These are phyloP conservation scores for Rhodosporidiobolus odoratus DNA, from an alignment of 768 basidiomycete species.

Conservation along the genomic window DNA sequence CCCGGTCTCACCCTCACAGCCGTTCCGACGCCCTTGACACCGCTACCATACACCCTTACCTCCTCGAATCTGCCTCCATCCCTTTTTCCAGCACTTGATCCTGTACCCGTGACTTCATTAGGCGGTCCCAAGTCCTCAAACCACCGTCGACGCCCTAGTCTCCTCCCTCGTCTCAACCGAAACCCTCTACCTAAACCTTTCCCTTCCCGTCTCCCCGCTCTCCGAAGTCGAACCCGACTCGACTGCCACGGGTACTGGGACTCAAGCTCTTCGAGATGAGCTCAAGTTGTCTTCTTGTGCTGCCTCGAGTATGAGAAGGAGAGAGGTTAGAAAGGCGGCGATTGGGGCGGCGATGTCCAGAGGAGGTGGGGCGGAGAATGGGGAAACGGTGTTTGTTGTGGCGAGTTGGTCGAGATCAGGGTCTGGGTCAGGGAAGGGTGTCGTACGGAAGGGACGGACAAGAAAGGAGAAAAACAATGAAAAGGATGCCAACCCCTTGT, in stretches of 20 bases:
- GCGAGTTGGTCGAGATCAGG: not conserved
- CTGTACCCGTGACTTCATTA: not conserved
- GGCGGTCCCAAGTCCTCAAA: not conserved
- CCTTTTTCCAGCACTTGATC: not conserved
- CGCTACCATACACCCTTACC: too few relatives aligned
- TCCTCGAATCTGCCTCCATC: too few relatives aligned
- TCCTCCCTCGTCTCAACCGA: constrained; percentile 2
- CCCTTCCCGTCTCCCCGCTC: not conserved
- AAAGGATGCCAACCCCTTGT: too few relatives aligned
- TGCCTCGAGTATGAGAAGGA: not conserved
- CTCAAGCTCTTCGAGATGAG: constrained; percentile 23
- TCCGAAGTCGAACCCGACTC: not conserved
- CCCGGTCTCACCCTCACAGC: constrained; percentile 10
- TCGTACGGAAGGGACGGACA: too few relatives aligned
- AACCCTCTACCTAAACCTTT: not conserved
- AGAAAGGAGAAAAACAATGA: too few relatives aligned
- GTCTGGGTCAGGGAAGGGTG: too few relatives aligned
- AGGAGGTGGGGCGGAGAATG: not conserved
- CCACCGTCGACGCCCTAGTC: constrained; percentile 23
- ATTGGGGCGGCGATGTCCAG: constrained; percentile 12
- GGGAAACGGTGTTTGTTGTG: constrained; percentile 4
- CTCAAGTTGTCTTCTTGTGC: constrained; percentile 1
- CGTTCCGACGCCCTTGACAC: constrained; percentile 10
- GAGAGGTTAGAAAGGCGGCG: constrained; percentile 7
- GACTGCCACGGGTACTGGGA: not conserved